These are phyloP conservation scores for Drechslerella dactyloides DNA, from an alignment of 2,329 filamentous ascomycete genomes.

Conservation along the genomic window DNA sequence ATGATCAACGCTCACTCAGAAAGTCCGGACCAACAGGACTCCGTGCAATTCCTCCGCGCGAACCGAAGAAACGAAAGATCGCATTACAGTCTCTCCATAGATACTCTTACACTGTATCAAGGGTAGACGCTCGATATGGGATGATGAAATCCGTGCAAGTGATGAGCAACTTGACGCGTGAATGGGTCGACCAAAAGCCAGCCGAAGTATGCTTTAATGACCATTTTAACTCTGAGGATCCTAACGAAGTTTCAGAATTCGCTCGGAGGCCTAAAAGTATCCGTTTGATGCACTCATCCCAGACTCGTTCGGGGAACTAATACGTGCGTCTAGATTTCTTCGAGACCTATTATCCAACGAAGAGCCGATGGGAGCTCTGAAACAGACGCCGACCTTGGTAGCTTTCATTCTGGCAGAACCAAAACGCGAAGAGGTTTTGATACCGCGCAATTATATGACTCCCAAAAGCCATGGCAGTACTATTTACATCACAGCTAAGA, in stretches of 20 bases:
- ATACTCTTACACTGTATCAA: slow-evolving; percentile 33
- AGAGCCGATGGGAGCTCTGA: slow-evolving; percentile 39
- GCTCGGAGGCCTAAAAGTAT: slow-evolving; percentile 28
- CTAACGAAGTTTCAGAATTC: slow-evolving; percentile 17
- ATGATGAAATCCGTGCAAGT: slow-evolving; percentile 37
- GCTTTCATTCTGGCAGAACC: too few relatives aligned
- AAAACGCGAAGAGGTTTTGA: too few relatives aligned
- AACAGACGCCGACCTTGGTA: not conserved
- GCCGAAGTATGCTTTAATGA: slow-evolving; percentile 42
- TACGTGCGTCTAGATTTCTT: slow-evolving; percentile 22
- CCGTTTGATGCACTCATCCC: not conserved
- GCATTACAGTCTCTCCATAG: slow-evolving; percentile 17
- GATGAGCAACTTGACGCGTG: not conserved
- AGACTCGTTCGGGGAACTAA: not conserved
- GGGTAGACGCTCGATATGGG: slow-evolving; percentile 40
- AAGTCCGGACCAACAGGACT: slow-evolving; percentile 26
- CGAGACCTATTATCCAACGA: slow-evolving; percentile 21
- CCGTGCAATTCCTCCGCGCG: slow-evolving; percentile 15
- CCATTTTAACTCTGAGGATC: slow-evolving; percentile 32
- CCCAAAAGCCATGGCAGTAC: too few relatives aligned
- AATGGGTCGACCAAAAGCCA: slow-evolving; percentile 29
- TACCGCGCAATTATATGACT: too few relatives aligned
- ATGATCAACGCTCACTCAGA: slow-evolving; percentile 34
- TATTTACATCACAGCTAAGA: too few relatives aligned
- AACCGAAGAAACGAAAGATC: slow-evolving; percentile 16